Evolutionary conservation across 75 land plant genomes (phyloP).

Genomic region (Pseudotsuga menziesii): DNA sequence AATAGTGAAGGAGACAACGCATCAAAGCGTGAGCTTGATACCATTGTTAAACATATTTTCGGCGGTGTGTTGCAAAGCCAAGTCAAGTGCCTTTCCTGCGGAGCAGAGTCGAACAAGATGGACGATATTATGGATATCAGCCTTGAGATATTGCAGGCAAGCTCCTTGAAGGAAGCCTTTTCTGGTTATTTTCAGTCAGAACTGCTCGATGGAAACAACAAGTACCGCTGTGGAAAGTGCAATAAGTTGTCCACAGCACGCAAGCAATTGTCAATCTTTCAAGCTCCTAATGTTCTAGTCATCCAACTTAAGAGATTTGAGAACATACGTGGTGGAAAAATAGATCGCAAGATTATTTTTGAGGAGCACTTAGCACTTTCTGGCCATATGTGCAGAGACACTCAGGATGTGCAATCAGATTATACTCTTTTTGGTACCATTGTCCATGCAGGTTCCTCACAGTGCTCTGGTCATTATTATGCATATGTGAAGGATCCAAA

Average conservation of each 20-base stretch:
- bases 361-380: slow-evolving; percentile 43
- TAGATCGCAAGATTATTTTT: slow-evolving; percentile 62
- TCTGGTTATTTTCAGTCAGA: slow-evolving; percentile 80
- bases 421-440: slow-evolving; percentile 52
- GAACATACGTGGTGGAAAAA: slow-evolving; percentile 72
- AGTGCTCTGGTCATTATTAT: slow-evolving; percentile 94
- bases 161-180: slow-evolving; percentile 70
- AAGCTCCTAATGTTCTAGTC: slow-evolving; percentile 95
- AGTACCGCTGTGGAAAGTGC: slow-evolving; percentile 89
- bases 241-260: slow-evolving; percentile 76
- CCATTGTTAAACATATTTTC: slow-evolving; percentile 87
- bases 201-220: slow-evolving; percentile 85
- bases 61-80: slow-evolving; percentile 91
- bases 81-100: slow-evolving; percentile 81
- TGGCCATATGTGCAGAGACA: slow-evolving; percentile 46
- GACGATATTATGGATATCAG: slow-evolving; percentile 97
- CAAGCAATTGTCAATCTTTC: slow-evolving; percentile 86
- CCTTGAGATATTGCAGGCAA: slow-evolving; percentile 60
- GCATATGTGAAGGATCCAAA: slow-evolving; percentile 55
- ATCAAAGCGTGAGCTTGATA: slow-evolving; percentile 22
- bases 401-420: too few relatives aligned
- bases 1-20: slow-evolving; percentile 2
- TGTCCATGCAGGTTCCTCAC: slow-evolving; percentile 85
- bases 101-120: slow-evolving; percentile 67
- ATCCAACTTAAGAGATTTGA: slow-evolving; percentile 98